These are phyloP conservation scores for Thuidium tamariscinum DNA, from an alignment of 225 moss, liverwort and hornwort genomes.

Conservation along the genomic window DNA sequence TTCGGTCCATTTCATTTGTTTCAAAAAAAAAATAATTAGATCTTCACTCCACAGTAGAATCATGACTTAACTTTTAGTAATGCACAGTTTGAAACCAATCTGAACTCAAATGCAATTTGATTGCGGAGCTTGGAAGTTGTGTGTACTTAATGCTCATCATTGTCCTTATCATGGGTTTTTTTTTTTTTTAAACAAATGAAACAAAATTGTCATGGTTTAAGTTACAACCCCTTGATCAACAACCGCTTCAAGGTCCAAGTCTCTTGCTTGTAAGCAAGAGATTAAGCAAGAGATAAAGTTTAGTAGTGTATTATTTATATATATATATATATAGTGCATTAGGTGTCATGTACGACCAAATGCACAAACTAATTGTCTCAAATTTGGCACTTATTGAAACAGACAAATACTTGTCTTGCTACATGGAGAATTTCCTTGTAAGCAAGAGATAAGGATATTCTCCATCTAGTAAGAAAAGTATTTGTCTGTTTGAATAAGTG, in stretches of 20 bases:
- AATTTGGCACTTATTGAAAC: not conserved
- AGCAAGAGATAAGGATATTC: too few relatives aligned
- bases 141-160: not conserved
- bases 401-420: not conserved
- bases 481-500: not conserved
- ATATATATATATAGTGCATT: too few relatives aligned
- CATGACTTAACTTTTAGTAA: too few relatives aligned
- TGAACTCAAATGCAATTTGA: not conserved
- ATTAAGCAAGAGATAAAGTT: too few relatives aligned
- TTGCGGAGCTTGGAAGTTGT: not conserved
- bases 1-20: too few relatives aligned
- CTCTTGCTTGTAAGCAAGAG: not conserved
- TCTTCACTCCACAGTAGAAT: not conserved
- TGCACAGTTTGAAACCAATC: not conserved
- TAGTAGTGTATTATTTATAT: too few relatives aligned
- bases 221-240: not conserved
- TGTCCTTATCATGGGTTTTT: too few relatives aligned
- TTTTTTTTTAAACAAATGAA: too few relatives aligned
- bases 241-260: not conserved
- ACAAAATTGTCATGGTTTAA: accelerated
- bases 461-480: too few relatives aligned
- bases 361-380: not conserved
- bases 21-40: too few relatives aligned
- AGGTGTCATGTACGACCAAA: not conserved
- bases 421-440: too few relatives aligned